Evolutionary conservation across 108 stramenopile species (phyloP), one percentile per base, ranked within the genome.

Genomic region (Tribonema minus): DNA sequence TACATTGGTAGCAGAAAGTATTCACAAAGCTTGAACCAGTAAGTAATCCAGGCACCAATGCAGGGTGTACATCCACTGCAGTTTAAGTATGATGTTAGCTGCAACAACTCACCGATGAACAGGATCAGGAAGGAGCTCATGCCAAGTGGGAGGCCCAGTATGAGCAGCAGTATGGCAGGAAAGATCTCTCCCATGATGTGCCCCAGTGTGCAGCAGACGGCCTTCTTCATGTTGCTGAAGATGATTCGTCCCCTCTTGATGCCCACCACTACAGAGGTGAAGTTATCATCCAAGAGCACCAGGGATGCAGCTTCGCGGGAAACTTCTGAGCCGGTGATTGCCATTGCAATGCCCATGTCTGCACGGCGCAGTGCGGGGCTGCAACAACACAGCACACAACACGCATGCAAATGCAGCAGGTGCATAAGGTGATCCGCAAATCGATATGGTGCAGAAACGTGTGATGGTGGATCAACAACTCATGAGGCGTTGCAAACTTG

Each of bases 271-370:
- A 98, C 95, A 37, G 95, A 93, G 39, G 94, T 94, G 82, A 96
- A 98, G 91, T 98, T 95, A 85, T 98, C 95, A 76, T 96, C 95
- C 37, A 95, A 88, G 36, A 98, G 81, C 82, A 98, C 93, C 93
- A 96, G 94, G 40, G 95, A 91, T 31, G 94, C 91, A 36, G 95
- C 95, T 78, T 76, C 91, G 84, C 93, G 92, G 64, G 97, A 91
- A n/a, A 96, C 97, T 70, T 95, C 95, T 62, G 95, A 93, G 77
- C 97, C 97, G 81, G 90, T 92, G 79, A 92, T 93, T 54, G 95
- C 97, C 97, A 98, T 98, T 67, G 97, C 97, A 80, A 98, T 92
- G 79, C 97, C 97, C 90, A 98, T 94, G 64, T 74, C 73, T 27
- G 96, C 96, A 64, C 90, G 87, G 87, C 95, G 96, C 20, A 98